A percentile compares a stretch with the other conserved stretches of the same genome.
Evolutionary conservation across 2,329 filamentous ascomycete species (phyloP).

Genomic region (Ceratocystis cacaofunesta): DNA sequence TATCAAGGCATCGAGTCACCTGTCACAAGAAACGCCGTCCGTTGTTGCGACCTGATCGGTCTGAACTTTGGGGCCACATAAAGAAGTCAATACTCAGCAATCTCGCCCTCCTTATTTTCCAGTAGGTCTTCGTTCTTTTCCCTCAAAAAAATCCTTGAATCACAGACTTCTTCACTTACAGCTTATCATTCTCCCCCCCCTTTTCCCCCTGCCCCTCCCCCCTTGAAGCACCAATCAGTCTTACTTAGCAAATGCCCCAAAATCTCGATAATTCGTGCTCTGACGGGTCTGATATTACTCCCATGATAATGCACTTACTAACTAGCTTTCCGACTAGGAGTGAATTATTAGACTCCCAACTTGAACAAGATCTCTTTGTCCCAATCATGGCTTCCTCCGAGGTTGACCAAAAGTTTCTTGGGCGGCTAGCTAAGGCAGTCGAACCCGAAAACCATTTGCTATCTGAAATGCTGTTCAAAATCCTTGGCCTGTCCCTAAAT

Average conservation of each 20-base stretch:
- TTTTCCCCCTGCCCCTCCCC: background rate
- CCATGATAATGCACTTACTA: background rate
- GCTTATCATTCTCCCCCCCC: background rate
- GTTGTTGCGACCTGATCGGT: background rate
- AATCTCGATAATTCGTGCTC: background rate
- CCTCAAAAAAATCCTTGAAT: background rate
- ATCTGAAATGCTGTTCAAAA: slow-evolving; percentile 71
- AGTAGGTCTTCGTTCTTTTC: background rate
- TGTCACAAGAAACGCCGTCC: background rate
- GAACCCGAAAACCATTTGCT: slow-evolving; percentile 64
- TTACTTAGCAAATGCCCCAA: background rate
- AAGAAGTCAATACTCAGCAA: background rate
- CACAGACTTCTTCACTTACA: background rate
- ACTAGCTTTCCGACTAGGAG: background rate
- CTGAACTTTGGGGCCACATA: background rate
- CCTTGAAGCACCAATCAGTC: background rate
- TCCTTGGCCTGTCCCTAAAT: slow-evolving; percentile 79
- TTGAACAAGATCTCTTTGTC: background rate
- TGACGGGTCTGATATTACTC: background rate
- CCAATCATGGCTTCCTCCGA: slow-evolving; percentile 77
- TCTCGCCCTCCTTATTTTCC: background rate
- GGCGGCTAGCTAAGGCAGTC: slow-evolving; percentile 69
- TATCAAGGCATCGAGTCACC: background rate
- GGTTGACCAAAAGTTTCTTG: slow-evolving; percentile 94
- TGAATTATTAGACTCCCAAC: background rate